phyloP scores from a whole-genome alignment of 208 protist genomes.

The Trypanosoma scelopori region DNA sequence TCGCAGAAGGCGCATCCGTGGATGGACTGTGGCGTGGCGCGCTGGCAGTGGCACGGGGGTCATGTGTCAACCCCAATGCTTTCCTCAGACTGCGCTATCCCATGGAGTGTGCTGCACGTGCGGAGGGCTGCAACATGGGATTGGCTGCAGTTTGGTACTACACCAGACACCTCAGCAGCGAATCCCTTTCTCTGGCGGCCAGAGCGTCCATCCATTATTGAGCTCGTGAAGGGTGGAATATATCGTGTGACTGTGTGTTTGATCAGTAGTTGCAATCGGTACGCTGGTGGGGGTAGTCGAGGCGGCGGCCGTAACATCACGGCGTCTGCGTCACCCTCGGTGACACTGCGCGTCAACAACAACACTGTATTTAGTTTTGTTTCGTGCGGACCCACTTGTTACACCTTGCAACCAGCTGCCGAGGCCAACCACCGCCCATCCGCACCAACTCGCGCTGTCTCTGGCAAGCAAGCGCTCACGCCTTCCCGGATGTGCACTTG shows the following conservation, averaged over 20 bases:
- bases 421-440: neutral
- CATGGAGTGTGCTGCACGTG: constrained; percentile 39
- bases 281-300: neutral
- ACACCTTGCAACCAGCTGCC: neutral
- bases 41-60: constrained; percentile 23
- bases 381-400: constrained; percentile 15
- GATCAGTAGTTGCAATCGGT: constrained; percentile 14
- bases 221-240: constrained; percentile 31
- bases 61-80: neutral
- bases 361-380: constrained; percentile 22
- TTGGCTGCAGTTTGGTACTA: constrained; percentile 26
- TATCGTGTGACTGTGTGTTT: constrained; percentile 48
- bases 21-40: constrained; percentile 21
- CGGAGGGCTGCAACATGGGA: constrained; percentile 46
- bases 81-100: constrained; percentile 19
- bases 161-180: constrained; percentile 2
- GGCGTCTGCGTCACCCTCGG: constrained; percentile 2
- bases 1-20: neutral
- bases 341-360: constrained; percentile 12
- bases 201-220: constrained; percentile 12
- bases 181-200: constrained; percentile 19
- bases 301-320: neutral
- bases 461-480: neutral
- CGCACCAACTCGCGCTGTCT: neutral
- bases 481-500: neutral